Evolutionary conservation across 805 yeast genomes (phyloP), one percentile per base, ranked within the genome.

Genomic region (Candida ipomoeae): DNA sequence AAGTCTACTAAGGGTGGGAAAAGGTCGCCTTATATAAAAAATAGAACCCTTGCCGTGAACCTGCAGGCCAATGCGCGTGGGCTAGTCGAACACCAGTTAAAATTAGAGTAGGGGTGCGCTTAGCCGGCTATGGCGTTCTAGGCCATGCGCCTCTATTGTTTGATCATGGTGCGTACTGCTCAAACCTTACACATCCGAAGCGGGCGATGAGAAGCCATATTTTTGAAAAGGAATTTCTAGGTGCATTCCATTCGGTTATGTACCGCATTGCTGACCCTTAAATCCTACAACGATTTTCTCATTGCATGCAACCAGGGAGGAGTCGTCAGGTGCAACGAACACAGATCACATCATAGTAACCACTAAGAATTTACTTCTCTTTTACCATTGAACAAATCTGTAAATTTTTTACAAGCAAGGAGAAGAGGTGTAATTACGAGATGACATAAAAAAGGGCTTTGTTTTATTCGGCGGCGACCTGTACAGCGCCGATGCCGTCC

Each of bases 71-170:
- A 32, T 42, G 38, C 32, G 38, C 13, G 20, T 21, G 21, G 23
- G 45, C 45, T 42, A 42, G 43, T 40, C 45, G 37, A 33, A 8
- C 18, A 20, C 45, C 38, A 33, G 33, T 20, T 42, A 42, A 20
- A 42, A 20, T 33, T 31, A 41, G 45, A 29, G 45, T 20, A 23
- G 45, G 36, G 45, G 45, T 42, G 45, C 21, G 31, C 34, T 42
- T 20, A 40, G 43, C 43, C 43, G 43, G 26, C 34, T 15, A 21
- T 42, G 45, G 45, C 45, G 45, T 42, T 42, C 45, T 42, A 42
- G 45, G 38, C 38, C 45, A 20, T 42, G 33, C 45, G 38, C 45
- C 33, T 31, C 29, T 23, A 42, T 42, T 42, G 45, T 42, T 33
- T 21, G 18, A 42, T 14, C n/a, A 20, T 14, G 8, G 18, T 39